Evolutionary conservation across 2,329 filamentous ascomycete species (phyloP).

Genomic region (Colletotrichum tropicicola): DNA sequence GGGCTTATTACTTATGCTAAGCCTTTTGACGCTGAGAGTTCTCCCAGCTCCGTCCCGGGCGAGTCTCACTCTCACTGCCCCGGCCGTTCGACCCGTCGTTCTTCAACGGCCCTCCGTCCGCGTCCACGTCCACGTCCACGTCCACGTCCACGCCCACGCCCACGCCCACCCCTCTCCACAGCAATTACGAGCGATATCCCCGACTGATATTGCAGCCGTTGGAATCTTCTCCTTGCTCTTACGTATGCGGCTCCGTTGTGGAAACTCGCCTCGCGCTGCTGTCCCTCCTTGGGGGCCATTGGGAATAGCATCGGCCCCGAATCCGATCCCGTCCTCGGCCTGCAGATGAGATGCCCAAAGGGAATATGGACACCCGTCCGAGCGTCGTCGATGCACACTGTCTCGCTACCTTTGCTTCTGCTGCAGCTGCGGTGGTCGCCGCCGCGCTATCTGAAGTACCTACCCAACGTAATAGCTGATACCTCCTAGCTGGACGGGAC

Average conservation of each 20-base stretch:
- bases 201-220: not conserved
- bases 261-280: not conserved
- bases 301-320: conserved; percentile 17
- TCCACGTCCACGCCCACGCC: too few relatives aligned
- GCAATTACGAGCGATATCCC: conserved; percentile 9
- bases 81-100: conserved; percentile 23
- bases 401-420: conserved; percentile 9
- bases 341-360: too few relatives aligned
- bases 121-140: not conserved
- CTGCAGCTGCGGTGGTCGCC: not conserved
- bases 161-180: too few relatives aligned
- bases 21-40: not conserved
- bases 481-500: not conserved
- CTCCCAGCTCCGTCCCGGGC: not conserved
- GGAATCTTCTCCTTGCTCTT: not conserved
- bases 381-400: conserved; percentile 21
- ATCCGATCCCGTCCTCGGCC: too few relatives aligned
- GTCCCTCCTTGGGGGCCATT: not conserved
- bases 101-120: conserved; percentile 15
- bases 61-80: too few relatives aligned
- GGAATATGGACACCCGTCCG: conserved; percentile 2
- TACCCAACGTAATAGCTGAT: not conserved
- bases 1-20: conserved; percentile 24
- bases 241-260: conserved; percentile 17
- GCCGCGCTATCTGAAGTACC: not conserved